These are phyloP conservation scores for Quercus tomentella DNA, from an alignment of 331 rosid species.

Conservation along the genomic window DNA sequence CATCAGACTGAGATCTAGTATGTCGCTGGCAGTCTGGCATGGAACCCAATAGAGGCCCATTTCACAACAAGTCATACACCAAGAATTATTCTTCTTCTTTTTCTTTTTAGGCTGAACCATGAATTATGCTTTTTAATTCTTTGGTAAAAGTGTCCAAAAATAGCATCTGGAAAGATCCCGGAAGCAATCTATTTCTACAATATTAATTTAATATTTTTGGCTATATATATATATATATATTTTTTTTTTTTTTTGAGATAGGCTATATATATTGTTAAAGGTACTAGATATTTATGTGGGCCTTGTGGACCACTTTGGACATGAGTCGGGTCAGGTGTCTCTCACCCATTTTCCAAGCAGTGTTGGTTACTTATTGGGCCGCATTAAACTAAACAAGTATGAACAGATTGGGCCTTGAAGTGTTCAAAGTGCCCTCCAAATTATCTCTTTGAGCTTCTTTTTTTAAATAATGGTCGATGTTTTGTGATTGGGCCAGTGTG, in stretches of 20 bases:
- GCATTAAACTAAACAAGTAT: too few relatives aligned
- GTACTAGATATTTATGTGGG: too few relatives aligned
- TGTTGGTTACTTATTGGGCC: too few relatives aligned
- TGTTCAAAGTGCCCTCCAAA: too few relatives aligned
- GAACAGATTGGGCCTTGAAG: too few relatives aligned
- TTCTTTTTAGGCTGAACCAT: neutral
- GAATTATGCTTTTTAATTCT: neutral
- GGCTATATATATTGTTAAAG: neutral
- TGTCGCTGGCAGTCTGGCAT: neutral
- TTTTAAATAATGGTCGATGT: too few relatives aligned
- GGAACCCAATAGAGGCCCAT: conserved; percentile 2
- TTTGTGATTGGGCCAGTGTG: too few relatives aligned
- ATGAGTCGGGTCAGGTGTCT: too few relatives aligned
- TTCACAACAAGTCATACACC: neutral
- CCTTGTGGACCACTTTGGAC: too few relatives aligned
- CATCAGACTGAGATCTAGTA: neutral
- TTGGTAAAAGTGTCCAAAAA: neutral
- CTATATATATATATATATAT: neutral
- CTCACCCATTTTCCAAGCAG: too few relatives aligned
- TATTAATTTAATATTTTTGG: neutral
- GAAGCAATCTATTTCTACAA: neutral
- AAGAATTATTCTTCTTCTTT: neutral
- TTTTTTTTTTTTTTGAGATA: too few relatives aligned
- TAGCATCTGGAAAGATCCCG: conserved; percentile 5
- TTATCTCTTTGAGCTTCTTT: too few relatives aligned